phyloP scores from a whole-genome alignment of 768 basidiomycete species.

The Tylopilus intermedius region DNA sequence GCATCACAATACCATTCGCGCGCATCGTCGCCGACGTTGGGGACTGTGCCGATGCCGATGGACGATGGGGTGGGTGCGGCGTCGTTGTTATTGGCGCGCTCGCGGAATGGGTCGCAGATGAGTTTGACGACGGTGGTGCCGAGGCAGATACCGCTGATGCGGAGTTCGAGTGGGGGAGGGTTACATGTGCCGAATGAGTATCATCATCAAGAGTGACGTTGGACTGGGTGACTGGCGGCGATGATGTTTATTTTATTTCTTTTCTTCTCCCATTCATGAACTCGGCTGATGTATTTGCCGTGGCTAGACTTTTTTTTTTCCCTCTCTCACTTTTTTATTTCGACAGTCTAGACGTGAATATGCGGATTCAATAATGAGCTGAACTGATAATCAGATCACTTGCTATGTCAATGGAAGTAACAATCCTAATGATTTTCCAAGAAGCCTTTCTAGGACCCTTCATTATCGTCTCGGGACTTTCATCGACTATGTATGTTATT shows the following conservation, averaged over 20 bases:
- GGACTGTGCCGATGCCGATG: constrained; percentile 6
- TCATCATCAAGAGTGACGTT: constrained; percentile 4
- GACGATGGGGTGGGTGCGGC: constrained; percentile 7
- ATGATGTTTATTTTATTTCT: background rate
- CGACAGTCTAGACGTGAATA: too few species aligned
- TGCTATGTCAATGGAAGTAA: too few species aligned
- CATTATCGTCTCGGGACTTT: too few species aligned
- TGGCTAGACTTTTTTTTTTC: background rate
- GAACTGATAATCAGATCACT: too few species aligned
- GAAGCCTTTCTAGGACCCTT: too few species aligned
- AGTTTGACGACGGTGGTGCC: constrained; percentile 53
- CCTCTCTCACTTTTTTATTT: background rate
- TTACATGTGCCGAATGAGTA: constrained; percentile 16
- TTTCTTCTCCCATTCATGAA: background rate
- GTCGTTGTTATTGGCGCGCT: constrained; percentile 39
- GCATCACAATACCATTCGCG: constrained; percentile 33
- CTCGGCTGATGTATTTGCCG: background rate
- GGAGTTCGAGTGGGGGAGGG: constrained; percentile 27
- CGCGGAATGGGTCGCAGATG: constrained; percentile 63
- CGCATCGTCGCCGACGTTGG: constrained; percentile 27
- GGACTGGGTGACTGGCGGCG: too few species aligned
- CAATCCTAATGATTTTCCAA: too few species aligned
- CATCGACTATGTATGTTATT: too few species aligned
- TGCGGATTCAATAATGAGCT: background rate
- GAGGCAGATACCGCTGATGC: constrained; percentile 37